Base-by-base conservation (phyloP, 257 asterid species). In the Forsythia suspensa region DNA sequence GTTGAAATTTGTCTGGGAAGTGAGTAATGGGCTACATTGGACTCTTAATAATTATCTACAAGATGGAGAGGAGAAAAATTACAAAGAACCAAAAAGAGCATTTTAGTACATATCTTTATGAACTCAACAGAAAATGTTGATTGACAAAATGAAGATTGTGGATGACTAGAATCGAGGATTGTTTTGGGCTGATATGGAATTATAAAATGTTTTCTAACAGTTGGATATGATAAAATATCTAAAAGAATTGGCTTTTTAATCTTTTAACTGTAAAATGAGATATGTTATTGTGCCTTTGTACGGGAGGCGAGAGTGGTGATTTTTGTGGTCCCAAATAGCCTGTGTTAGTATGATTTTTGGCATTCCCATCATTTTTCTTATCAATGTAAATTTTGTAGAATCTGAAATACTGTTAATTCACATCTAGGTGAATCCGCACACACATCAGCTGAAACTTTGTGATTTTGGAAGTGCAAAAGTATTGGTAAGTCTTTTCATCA, bases 391-490 rank as follows among this genome's bases (percentile, higher is more conserved):
- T 29, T 29, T 29, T 29, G 0, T 29, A 29, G 34, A 29, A 29
- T 29, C 34, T 29, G 34, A 29, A 29, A 63, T 79, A 74, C 37
- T 76, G 55, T 71, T 73, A 70, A 36, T 74, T 71, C 82, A 63
- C 76, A 80, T 77, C 68, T 86, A 91, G 94, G 96, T 91, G 74
- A 87, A 91, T 90, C 87, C 96, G 63, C 91, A 85, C 79, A 89
- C 96, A 2, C 90, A 85, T 66, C 92, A 87, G 82, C 90, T 91
- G 77, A 91, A 91, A 83, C 78, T 91, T 80, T 91, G 96, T 70
- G 96, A 91, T 86, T 87, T 91, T 83, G 96, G 96, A 42, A 91
- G 94, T 38, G 94, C 96, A 10, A 91, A 91, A 87, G 88, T 88
- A 85, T 81, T 91, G 93, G 96, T 89, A 84, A 1, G 90, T 82